Conservation (phyloP, 208 protist species). For the Trypanosoma scelopori region DNA sequence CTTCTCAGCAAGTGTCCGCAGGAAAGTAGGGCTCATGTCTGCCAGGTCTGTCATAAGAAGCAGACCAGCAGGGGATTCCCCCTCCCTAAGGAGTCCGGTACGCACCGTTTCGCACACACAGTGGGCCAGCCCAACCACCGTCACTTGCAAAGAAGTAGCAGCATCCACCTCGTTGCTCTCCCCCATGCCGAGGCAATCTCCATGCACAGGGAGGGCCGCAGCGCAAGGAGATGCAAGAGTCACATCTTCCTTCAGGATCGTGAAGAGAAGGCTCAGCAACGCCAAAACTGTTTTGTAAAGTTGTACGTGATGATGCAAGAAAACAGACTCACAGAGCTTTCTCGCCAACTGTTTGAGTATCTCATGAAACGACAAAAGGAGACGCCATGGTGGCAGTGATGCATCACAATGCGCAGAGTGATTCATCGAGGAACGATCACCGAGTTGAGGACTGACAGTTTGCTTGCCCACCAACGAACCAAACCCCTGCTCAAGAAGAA, state of each 20-base stretch:
- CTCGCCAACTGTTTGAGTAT: slow-evolving; percentile 4
- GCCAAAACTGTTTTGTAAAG: slow-evolving; percentile 18
- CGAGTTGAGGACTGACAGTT: neutral
- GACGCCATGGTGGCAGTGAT: slow-evolving; percentile 1
- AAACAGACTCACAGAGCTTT: slow-evolving; percentile 7
- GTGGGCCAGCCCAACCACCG: slow-evolving; percentile 1
- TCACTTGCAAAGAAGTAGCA: neutral
- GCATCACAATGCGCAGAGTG: neutral
- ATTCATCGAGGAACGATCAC: neutral
- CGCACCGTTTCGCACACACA: slow-evolving; percentile 14
- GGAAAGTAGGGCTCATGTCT: slow-evolving; percentile 21
- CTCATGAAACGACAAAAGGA: slow-evolving; percentile 15
- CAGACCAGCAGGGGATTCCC: slow-evolving; percentile 15
- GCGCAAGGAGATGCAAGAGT: neutral
- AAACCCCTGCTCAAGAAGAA: slow-evolving; percentile 29
- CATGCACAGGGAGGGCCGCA: neutral
- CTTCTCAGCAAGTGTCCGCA: slow-evolving; percentile 16
- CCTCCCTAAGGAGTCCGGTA: neutral
- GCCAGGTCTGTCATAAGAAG: slow-evolving; percentile 29
- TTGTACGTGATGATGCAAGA: slow-evolving; percentile 19
- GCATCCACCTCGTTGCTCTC: neutral
- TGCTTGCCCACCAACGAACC: slow-evolving; percentile 1
- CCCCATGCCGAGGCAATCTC: neutral
- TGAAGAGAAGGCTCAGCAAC: slow-evolving; percentile 24
- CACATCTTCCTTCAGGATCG: slow-evolving; percentile 5